These are phyloP conservation scores for Hansfordia pulvinata DNA, from an alignment of 2,329 filamentous ascomycete species.

Conservation along the genomic window DNA sequence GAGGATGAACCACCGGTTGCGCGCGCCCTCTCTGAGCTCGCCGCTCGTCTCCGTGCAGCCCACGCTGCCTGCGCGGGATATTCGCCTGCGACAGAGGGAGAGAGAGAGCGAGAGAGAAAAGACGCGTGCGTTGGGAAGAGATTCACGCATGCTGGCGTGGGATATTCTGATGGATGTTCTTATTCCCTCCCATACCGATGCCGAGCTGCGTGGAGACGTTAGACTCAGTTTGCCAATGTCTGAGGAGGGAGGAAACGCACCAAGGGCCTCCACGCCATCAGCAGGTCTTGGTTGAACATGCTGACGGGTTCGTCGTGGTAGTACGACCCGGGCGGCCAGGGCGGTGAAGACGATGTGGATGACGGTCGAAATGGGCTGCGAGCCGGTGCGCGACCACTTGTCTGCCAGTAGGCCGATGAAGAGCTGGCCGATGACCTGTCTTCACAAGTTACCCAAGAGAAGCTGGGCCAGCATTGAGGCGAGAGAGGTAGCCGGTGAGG, in stretches of 20 bases:
- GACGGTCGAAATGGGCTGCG: constrained; percentile 65
- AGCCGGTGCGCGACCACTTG: constrained; percentile 73
- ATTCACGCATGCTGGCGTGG: no score
- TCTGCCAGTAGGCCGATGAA: constrained; percentile 72
- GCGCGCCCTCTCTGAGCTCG: constrained; percentile 63
- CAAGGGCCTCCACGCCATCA: constrained; percentile 51
- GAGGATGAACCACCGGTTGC: constrained; percentile 86
- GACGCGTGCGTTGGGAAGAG: no score
- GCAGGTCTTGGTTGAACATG: constrained; percentile 68
- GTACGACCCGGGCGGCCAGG: constrained; percentile 64
- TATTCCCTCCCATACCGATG: constrained; percentile 60
- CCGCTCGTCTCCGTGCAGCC: constrained; percentile 74
- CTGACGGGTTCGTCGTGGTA: constrained; percentile 53
- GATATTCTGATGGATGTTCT: no score
- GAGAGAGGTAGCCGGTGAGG: no score
- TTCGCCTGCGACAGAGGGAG: constrained; percentile 48
- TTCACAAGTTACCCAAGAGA: no score
- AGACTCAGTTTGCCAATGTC: constrained; percentile 3
- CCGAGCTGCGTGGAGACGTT: constrained; percentile 27
- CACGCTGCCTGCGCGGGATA: constrained; percentile 75
- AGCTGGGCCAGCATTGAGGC: no score
- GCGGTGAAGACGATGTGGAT: constrained; percentile 80
- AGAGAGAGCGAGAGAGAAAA: no score
- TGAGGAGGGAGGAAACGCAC: constrained; percentile 37
- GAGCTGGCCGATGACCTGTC: constrained; percentile 67